phyloP scores from a whole-genome alignment of 176 grass and related monocot genomes.

The Oryza meridionalis region DNA sequence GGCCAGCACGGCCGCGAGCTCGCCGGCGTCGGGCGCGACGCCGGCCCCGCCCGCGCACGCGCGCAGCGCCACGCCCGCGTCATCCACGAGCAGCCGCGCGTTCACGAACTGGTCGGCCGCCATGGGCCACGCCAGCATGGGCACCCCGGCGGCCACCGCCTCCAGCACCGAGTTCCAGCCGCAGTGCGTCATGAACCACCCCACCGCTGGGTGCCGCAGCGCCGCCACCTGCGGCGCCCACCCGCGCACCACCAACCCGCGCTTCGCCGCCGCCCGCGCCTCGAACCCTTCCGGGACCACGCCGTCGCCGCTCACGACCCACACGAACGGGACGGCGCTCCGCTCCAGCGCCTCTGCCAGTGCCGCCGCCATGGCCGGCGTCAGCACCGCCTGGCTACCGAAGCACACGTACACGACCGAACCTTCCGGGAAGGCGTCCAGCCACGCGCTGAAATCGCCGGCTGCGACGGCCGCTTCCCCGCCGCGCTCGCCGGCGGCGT shows the following conservation, averaged over 20 bases:
- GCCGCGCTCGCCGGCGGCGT: constrained; percentile 6
- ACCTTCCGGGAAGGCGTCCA: constrained; percentile 50
- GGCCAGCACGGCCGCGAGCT: constrained; percentile 43
- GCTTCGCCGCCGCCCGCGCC: constrained; percentile 23
- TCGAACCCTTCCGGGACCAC: constrained; percentile 64
- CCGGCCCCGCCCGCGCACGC: constrained; percentile 44
- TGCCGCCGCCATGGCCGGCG: constrained; percentile 33
- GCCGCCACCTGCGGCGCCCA: constrained; percentile 76
- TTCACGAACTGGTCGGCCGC: constrained; percentile 72
- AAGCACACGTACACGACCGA: constrained; percentile 68
- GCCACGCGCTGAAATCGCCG: constrained; percentile 43
- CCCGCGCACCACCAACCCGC: constrained; percentile 55
- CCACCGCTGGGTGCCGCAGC: constrained; percentile 64
- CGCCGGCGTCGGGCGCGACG: constrained; percentile 41
- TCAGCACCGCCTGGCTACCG: constrained; percentile 55
- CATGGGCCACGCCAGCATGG: constrained; percentile 80
- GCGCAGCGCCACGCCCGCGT: constrained; percentile 42
- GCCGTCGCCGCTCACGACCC: constrained; percentile 48
- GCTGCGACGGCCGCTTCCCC: neutral
- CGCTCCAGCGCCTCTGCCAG: constrained; percentile 63
- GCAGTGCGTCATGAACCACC: constrained; percentile 68
- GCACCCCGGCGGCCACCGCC: constrained; percentile 60
- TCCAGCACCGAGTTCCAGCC: constrained; percentile 65
- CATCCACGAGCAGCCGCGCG: constrained; percentile 65
- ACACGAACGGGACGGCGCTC: constrained; percentile 66